Base-by-base conservation (phyloP, 192 early-diverging fungal species). In the Entomortierella chlamydospora region DNA sequence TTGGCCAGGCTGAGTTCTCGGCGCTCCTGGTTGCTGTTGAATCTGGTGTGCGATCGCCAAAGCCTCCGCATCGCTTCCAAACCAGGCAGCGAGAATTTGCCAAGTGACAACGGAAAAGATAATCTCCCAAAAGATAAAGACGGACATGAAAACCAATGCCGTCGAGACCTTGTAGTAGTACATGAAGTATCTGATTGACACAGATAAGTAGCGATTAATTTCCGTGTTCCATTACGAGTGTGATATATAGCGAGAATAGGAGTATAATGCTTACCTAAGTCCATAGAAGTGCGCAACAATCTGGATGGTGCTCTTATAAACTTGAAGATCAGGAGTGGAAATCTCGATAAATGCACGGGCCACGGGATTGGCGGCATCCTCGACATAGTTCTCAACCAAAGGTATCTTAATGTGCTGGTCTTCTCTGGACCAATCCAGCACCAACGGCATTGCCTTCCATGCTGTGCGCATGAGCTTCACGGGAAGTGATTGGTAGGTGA, bases 281-380 rank as follows among this genome's bases (percentile, higher is more conserved):
- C 88, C 88, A 60, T 80, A 72, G 62, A 90, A 88, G 60, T 87
- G 84, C 25, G 88, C 88, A 68, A 82, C 83, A 33, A 90, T 81
- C 25, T 81, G 64, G 45, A 90, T 81, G 25, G 83, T 56, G 25
- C 80, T 85, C 30, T 72, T 81, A 59, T 90, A 90, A 2, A 85
- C 76, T 52, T 88, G 85, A 7, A 88, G 59, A 5, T 59, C 61
- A 20, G 72, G 82, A n/a, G 72, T 72, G 0, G 85, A 86, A 15
- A 90, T 60, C 8, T 81, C 42, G 12, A 90, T 54, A 22, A 57
- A 60, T 30, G 84, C 88, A 22, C 86, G 59, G 2, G 77, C 72
- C 4, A 88, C 74, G 34, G 85, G 85, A 13, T 83, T 81, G 30
- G 70, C 68, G 1, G 61, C 25, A 37, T 69, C 76, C 41, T 85